phyloP scores from a whole-genome alignment of 768 basidiomycete genomes.

The Clitopilus hobsonii region DNA sequence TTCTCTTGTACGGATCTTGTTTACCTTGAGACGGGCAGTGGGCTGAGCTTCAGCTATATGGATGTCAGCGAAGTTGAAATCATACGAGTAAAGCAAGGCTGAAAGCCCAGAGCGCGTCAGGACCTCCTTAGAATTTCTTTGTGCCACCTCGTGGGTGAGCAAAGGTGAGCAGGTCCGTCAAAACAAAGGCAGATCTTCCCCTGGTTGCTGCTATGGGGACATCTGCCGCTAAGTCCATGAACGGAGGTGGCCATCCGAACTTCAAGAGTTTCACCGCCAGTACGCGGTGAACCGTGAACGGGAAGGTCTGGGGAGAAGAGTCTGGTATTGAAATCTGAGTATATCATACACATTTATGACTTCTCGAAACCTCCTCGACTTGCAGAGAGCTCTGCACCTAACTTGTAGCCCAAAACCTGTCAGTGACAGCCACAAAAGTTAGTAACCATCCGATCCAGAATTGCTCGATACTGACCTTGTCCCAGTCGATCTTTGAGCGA shows the following conservation, averaged over 20 bases:
- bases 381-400: constrained; percentile 71
- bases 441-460: background rate
- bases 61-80: no score
- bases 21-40: no score
- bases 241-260: background rate
- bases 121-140: no score
- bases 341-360: constrained; percentile 18
- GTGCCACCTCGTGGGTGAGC: no score
- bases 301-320: no score
- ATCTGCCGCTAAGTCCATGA: background rate
- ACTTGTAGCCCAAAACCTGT: constrained; percentile 57
- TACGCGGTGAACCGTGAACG: no score
- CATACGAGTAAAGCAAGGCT: no score
- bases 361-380: constrained; percentile 51
- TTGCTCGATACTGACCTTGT: constrained; percentile 56
- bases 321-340: background rate
- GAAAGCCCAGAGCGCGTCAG: no score
- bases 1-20: no score
- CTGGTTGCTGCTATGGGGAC: background rate
- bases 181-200: background rate
- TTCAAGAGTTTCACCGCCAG: no score
- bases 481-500: constrained; percentile 94
- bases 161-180: no score
- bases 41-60: no score
- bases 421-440: constrained; percentile 1